Evolutionary conservation across 73 alveolate genomes (phyloP).

Genomic region (Paramecium tetraurelia): DNA sequence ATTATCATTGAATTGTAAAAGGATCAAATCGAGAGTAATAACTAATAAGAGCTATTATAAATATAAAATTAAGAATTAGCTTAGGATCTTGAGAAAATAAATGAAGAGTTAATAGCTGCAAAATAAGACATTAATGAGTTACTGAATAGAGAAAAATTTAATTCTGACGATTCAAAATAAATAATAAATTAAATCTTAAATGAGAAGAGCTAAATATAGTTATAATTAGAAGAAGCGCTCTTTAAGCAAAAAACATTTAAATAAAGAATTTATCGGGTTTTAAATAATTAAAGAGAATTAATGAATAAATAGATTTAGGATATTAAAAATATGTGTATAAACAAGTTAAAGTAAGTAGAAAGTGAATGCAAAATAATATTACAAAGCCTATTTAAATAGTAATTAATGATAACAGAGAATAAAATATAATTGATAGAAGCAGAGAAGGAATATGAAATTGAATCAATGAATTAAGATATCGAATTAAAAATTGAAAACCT

Average conservation of each 20-base stretch:
- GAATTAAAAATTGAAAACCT: not conserved
- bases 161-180: not conserved
- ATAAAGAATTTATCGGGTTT: not conserved
- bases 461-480: not conserved
- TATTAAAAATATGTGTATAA: not conserved
- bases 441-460: not conserved
- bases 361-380: constrained; percentile 21
- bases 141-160: not conserved
- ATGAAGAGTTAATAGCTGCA: not conserved
- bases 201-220: not conserved
- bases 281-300: not conserved
- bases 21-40: not conserved
- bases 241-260: not conserved
- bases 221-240: not conserved
- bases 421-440: not conserved
- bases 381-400: not conserved
- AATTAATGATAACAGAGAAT: not conserved
- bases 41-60: not conserved
- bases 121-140: not conserved
- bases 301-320: not conserved
- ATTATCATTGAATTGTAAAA: not conserved
- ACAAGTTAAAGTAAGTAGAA: not conserved
- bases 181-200: not conserved
- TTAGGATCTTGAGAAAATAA: not conserved
- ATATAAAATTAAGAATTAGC: not conserved